Percentiles rank a stretch among this genome's conserved stretches.
Evolutionary conservation across 2,329 filamentous ascomycete species (phyloP).

Genomic region (Fusarium anthophilum): DNA sequence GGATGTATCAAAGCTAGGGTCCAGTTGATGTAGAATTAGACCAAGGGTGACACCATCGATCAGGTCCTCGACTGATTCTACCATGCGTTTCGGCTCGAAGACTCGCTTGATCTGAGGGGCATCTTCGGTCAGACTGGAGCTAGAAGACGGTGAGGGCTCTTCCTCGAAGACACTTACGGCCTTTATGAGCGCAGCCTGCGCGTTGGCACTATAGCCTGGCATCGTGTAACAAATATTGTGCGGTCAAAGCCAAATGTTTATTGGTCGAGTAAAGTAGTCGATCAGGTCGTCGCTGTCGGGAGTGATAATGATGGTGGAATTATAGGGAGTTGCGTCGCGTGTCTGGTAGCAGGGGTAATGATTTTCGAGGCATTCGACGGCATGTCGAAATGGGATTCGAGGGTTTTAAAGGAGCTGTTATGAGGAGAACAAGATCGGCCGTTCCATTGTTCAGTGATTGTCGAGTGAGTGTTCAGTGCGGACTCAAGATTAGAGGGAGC

Average conservation of each 20-base stretch:
- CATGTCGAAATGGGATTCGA: constrained; percentile 31
- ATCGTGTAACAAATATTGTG: constrained; percentile 38
- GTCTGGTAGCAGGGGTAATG: constrained; percentile 30
- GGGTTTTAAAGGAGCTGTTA: constrained; percentile 22
- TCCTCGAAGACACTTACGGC: constrained; percentile 55
- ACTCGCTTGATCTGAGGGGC: constrained; percentile 48
- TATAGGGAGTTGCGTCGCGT: constrained; percentile 42
- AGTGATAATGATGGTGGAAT: constrained; percentile 18
- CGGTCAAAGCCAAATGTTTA: constrained; percentile 13
- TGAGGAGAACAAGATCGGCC: constrained; percentile 7
- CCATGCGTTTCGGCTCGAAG: constrained; percentile 56
- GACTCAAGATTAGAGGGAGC: constrained; percentile 17
- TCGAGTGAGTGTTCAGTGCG: constrained; percentile 25
- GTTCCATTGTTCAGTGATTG: constrained; percentile 29
- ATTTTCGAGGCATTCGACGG: constrained; percentile 19
- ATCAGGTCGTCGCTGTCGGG: constrained; percentile 20
- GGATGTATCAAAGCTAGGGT: constrained; percentile 63
- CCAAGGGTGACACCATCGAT: constrained; percentile 65
- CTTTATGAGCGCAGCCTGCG: constrained; percentile 65
- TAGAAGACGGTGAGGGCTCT: not conserved
- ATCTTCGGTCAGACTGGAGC: constrained; percentile 21
- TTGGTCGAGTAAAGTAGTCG: not conserved
- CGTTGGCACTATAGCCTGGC: constrained; percentile 52
- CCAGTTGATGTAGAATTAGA: constrained; percentile 66
- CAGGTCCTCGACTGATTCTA: constrained; percentile 61